Conservation (phyloP, 139 green algal species). For the Mychonastes homosphaera region DNA sequence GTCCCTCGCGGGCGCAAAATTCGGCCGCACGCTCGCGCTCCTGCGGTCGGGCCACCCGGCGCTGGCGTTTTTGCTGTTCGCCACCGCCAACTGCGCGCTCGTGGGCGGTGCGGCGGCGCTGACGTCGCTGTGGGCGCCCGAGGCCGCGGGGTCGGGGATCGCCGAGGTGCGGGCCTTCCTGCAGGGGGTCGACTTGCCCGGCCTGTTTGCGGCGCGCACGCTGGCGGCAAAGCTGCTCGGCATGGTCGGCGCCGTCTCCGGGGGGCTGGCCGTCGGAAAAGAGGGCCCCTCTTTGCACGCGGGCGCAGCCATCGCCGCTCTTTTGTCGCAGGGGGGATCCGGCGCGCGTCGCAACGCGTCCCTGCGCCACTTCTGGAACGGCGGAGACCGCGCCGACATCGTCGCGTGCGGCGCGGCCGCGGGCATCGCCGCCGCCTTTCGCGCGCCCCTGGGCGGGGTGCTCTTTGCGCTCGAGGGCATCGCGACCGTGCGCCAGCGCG, state of each 20-base stretch:
- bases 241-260: constrained; percentile 54
- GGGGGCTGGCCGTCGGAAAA: constrained; percentile 69
- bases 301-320: constrained; percentile 49
- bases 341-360: constrained; percentile 10
- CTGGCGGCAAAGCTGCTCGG: constrained; percentile 59
- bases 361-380: constrained; percentile 58
- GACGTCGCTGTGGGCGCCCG: constrained; percentile 42
- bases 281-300: constrained; percentile 79
- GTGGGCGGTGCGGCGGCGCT: constrained; percentile 36
- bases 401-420: constrained; percentile 60
- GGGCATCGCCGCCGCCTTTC: constrained; percentile 72
- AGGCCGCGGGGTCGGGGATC: constrained; percentile 65
- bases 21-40: constrained; percentile 46
- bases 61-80: constrained; percentile 34
- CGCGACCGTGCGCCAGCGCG: constrained; percentile 54
- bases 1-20: constrained; percentile 70
- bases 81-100: constrained; percentile 46
- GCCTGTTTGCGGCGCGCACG: constrained; percentile 57
- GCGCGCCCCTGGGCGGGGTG: constrained; percentile 68
- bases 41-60: constrained; percentile 34
- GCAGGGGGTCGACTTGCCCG: constrained; percentile 69
- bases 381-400: constrained; percentile 59
- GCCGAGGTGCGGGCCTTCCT: constrained; percentile 68
- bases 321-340: constrained; percentile 21
- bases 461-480: constrained; percentile 81